Conservation (phyloP, 306 rosid genomes). For the Casuarina glauca region DNA sequence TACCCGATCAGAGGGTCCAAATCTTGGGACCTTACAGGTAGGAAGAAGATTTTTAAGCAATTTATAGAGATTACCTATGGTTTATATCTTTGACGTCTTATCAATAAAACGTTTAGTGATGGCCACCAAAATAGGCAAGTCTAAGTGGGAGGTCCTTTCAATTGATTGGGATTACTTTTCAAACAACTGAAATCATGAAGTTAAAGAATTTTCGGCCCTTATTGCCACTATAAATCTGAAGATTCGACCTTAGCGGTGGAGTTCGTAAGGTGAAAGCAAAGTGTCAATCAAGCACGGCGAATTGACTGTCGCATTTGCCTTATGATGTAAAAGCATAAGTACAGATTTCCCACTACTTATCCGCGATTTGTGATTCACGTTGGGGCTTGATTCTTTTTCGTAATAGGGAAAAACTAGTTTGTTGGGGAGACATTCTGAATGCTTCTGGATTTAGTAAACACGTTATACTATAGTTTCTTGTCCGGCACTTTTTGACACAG, state of each 20-base stretch:
- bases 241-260: slow-evolving; percentile 26
- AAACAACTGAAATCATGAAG: slow-evolving; percentile 28
- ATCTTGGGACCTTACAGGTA: not conserved
- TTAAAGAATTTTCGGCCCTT: slow-evolving; percentile 18
- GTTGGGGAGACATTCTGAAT: too few species aligned
- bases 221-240: slow-evolving; percentile 38
- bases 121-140: slow-evolving; percentile 46
- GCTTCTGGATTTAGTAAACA: too few species aligned
- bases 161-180: slow-evolving; percentile 20
- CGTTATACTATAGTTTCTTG: too few species aligned
- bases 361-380: too few species aligned
- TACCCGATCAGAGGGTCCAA: not conserved
- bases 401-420: too few species aligned
- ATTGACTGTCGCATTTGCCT: not conserved
- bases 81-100: not conserved
- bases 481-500: too few species aligned
- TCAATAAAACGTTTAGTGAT: slow-evolving; percentile 34
- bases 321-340: not conserved
- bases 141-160: slow-evolving; percentile 45
- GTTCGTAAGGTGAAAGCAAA: not conserved
- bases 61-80: slow-evolving; percentile 42
- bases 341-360: too few species aligned
- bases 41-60: slow-evolving; percentile 12
- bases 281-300: not conserved
- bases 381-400: too few species aligned